Evolutionary conservation across 257 asterid species (phyloP).

Genomic region (Coffea canephora): DNA sequence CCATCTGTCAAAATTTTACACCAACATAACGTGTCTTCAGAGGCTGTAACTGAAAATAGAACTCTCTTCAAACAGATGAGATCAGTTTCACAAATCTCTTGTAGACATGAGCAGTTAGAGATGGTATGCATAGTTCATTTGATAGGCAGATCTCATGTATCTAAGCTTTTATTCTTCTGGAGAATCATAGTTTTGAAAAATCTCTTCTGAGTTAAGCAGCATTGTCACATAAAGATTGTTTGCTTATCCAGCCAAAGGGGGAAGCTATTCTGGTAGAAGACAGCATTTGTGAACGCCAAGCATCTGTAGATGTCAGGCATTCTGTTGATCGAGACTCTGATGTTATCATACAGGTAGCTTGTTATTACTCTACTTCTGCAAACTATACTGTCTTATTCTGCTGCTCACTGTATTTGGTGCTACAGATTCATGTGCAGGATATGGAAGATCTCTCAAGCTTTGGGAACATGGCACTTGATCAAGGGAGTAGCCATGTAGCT

Average conservation of each 20-base stretch:
- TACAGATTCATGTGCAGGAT: constrained; percentile 40
- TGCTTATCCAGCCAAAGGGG: constrained; percentile 36
- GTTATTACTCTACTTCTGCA: background rate
- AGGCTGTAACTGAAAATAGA: constrained; percentile 2
- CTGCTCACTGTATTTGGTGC: constrained; percentile 21
- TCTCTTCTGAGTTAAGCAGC: background rate
- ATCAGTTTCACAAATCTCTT: constrained; percentile 9
- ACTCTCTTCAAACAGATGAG: constrained; percentile 5
- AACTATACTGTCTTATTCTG: background rate
- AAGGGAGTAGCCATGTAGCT: constrained; percentile 7
- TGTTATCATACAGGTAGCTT: constrained; percentile 38
- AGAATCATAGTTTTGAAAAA: background rate
- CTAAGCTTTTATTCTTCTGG: background rate
- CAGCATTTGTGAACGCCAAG: constrained; percentile 28
- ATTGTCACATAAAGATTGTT: background rate
- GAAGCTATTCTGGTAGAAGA: constrained; percentile 32
- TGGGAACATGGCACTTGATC: constrained; percentile 25
- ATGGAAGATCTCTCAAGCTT: constrained; percentile 23
- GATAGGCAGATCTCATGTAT: background rate
- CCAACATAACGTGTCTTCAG: constrained; percentile 13
- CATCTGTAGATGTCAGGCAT: constrained; percentile 25
- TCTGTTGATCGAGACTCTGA: constrained; percentile 29
- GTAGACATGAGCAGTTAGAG: constrained; percentile 1
- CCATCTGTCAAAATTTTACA: constrained; percentile 5
- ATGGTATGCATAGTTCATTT: constrained; percentile 7